Base-by-base conservation (phyloP, 768 basidiomycete species). In the Kwoniella dendrophila region DNA sequence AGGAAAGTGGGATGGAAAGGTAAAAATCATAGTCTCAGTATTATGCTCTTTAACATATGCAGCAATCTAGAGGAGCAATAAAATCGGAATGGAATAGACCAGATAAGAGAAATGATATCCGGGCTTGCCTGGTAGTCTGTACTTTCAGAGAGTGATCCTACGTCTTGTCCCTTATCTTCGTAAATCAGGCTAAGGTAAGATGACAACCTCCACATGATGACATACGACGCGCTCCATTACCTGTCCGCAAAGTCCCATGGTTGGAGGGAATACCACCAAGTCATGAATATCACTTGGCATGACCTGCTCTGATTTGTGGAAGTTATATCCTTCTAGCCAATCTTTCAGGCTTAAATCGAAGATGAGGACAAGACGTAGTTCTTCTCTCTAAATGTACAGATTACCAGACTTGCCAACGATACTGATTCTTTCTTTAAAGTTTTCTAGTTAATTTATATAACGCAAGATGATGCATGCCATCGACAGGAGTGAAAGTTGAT, bases 391-490 rank as follows among this genome's bases (percentile, higher is more conserved):
- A 45, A 56, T 56, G 44, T 30, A 44, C 41, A 44, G 27, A 56
- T 44, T 5, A 43, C 54, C 54, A 56, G 41, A 54, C 38, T 43
- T 54, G 52, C 34, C 52, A 24, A 54, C 52, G 29, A 51, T n/a
- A 44, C 52, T 38, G n/a, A 54, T 29, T 38, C 36, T 30, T 8
- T 14, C 11, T 27, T 11, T 29, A 14, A 50, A 10, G 12, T 6
- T 32, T 33, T 18, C 29, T 51, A 51, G 49, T 51, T 32, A 30
- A 18, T 33, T 10, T 20, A 30, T 24, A 43, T 26, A 56, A 38
- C 57, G 65, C 56, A 66, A 62, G 60, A 57, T 56, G 65, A 66
- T 66, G 65, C 65, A 66, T 66, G 65, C 65, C 65, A 66, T 56
- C 52, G 62, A 55, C 27, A 34, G 45, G 27, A 36, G 53, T 40